phyloP scores from a whole-genome alignment of 352 stramenopile species.

The Phytophthora tubulina region DNA sequence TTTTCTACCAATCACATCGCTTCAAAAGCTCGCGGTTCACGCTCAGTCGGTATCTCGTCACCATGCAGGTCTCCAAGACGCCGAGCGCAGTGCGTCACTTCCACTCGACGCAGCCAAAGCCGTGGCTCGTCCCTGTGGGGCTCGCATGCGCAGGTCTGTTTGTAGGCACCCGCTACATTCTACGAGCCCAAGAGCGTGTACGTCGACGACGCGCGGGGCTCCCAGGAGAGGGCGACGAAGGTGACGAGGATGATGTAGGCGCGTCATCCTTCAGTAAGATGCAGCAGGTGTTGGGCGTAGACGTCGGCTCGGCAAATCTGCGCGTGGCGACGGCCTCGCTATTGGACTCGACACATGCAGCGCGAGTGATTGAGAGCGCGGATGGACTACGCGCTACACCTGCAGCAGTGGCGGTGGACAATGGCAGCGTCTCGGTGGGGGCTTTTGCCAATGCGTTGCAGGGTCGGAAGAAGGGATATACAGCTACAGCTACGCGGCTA shows the following conservation, averaged over 20 bases:
- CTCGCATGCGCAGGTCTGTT: conserved; percentile 58
- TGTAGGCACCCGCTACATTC: conserved; percentile 63
- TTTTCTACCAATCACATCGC: conserved; percentile 37
- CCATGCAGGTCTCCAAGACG: conserved; percentile 8
- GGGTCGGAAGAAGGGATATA: conserved; percentile 67
- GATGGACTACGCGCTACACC: conserved; percentile 65
- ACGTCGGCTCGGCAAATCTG: conserved; percentile 64
- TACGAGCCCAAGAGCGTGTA: conserved; percentile 70
- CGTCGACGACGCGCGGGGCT: conserved; percentile 53
- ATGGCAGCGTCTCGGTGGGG: conserved; percentile 61
- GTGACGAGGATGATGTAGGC: conserved; percentile 23
- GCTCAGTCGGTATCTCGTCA: not conserved
- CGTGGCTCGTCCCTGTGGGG: conserved; percentile 61
- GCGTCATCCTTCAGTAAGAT: conserved; percentile 30
- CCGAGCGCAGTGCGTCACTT: conserved; percentile 46
- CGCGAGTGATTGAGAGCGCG: conserved; percentile 65
- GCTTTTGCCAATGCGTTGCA: conserved; percentile 58
- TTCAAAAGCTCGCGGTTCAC: conserved; percentile 3
- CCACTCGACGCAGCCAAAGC: conserved; percentile 60
- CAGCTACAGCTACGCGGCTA: conserved; percentile 60
- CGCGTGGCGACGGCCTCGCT: conserved; percentile 56
- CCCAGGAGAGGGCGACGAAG: conserved; percentile 52
- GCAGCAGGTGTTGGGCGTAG: conserved; percentile 63
- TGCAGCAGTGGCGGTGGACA: conserved; percentile 69
- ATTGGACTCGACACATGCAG: conserved; percentile 18